Conservation (phyloP, 2,329 filamentous ascomycete genomes). For the Fusarium liriodendri region DNA sequence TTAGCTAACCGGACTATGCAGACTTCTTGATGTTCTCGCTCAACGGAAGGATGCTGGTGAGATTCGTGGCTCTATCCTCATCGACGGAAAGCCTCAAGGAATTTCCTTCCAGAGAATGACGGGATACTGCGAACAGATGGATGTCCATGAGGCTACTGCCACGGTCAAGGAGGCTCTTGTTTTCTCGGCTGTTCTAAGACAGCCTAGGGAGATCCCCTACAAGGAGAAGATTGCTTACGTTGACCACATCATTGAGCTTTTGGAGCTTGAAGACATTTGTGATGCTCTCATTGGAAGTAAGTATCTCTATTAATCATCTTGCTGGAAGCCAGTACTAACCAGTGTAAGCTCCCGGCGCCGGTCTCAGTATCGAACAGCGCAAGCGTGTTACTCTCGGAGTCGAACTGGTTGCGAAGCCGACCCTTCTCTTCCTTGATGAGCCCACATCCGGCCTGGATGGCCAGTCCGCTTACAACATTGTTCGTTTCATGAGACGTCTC, state of each 20-base stretch:
- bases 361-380: constrained; percentile 62
- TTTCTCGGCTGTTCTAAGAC: constrained; percentile 74
- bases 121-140: constrained; percentile 77
- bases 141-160: constrained; percentile 73
- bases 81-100: constrained; percentile 70
- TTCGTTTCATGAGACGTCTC: constrained; percentile 56
- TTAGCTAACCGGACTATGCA: background rate
- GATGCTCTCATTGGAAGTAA: constrained; percentile 70
- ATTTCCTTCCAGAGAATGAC: constrained; percentile 73
- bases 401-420: constrained; percentile 76
- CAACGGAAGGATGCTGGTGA: constrained; percentile 72
- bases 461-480: constrained; percentile 51
- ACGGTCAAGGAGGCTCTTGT: constrained; percentile 76
- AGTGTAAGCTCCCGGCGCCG: constrained; percentile 48
- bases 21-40: constrained; percentile 67
- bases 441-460: constrained; percentile 64
- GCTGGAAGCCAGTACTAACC: constrained; percentile 51
- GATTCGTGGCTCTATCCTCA: constrained; percentile 56
- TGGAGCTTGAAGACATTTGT: constrained; percentile 71
- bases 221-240: constrained; percentile 75
- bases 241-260: constrained; percentile 71
- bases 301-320: constrained; percentile 48
- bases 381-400: constrained; percentile 78
- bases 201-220: constrained; percentile 63
- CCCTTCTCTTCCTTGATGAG: constrained; percentile 76